These are phyloP conservation scores for Ophiostoma piceae DNA, from an alignment of 2,329 filamentous ascomycete species.

Conservation along the genomic window DNA sequence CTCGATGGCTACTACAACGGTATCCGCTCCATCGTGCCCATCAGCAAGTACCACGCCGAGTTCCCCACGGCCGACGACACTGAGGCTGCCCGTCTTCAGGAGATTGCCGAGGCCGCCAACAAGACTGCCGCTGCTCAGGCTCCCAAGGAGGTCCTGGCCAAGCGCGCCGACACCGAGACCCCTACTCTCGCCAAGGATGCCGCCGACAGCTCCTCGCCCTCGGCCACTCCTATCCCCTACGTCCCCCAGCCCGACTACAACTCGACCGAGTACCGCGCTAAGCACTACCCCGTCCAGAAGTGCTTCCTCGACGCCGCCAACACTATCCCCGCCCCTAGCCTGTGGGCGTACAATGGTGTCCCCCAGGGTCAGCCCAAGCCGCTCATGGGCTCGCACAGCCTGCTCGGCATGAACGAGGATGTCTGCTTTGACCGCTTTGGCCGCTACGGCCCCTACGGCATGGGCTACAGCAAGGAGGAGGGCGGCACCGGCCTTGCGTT, in stretches of 20 bases:
- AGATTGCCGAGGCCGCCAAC: slow-evolving; percentile 19
- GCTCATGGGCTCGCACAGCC: slow-evolving; percentile 67
- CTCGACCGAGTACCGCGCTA: slow-evolving; percentile 50
- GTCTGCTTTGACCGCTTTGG: slow-evolving; percentile 86
- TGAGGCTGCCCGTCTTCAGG: slow-evolving; percentile 17
- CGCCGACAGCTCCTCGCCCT: slow-evolving; percentile 30
- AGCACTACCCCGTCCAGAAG: slow-evolving; percentile 49
- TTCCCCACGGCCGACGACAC: slow-evolving; percentile 52
- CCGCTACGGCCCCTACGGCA: slow-evolving; percentile 75
- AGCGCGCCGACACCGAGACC: slow-evolving; percentile 13
- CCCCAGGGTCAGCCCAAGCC: slow-evolving; percentile 68
- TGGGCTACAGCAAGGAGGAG: slow-evolving; percentile 69
- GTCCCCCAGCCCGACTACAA: slow-evolving; percentile 64
- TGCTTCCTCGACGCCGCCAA: slow-evolving; percentile 61
- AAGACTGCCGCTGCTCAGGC: slow-evolving; percentile 32
- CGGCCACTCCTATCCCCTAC: slow-evolving; percentile 49
- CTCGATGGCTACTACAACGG: slow-evolving; percentile 78
- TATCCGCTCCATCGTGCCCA: slow-evolving; percentile 62
- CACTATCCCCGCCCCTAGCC: slow-evolving; percentile 53
- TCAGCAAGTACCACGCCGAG: slow-evolving; percentile 62
- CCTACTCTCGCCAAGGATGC: background rate
- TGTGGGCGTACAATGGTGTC: slow-evolving; percentile 54
- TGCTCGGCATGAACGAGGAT: slow-evolving; percentile 69
- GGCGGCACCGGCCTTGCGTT: slow-evolving; percentile 69
- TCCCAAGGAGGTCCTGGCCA: background rate